Percentiles rank a stretch among this genome's conserved stretches.
Conservation (phyloP, 2,329 filamentous ascomycete species). For the Gliomastix tumulicola region DNA sequence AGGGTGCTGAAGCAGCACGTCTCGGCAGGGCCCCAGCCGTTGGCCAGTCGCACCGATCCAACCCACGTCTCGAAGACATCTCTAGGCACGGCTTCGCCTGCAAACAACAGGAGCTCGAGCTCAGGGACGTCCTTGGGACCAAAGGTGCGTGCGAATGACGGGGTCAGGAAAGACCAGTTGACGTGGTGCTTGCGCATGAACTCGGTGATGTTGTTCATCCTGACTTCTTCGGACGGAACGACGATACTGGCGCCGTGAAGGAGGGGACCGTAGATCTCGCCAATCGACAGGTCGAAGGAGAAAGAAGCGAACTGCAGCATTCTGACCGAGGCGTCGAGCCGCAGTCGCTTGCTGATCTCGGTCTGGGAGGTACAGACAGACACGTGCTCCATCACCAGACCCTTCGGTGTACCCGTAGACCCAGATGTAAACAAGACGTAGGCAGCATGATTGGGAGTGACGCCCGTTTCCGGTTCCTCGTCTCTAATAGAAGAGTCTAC, state of each 20-base stretch:
- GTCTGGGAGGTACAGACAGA: slow-evolving; percentile 18
- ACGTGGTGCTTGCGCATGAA: not conserved
- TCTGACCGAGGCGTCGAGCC: not conserved
- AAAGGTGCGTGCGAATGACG: not conserved
- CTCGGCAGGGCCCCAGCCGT: slow-evolving; percentile 8
- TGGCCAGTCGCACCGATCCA: slow-evolving; percentile 4
- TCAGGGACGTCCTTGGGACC: not conserved
- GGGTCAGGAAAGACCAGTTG: slow-evolving; percentile 2
- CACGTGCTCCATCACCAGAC: slow-evolving; percentile 8
- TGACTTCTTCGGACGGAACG: slow-evolving; percentile 12
- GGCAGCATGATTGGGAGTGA: slow-evolving; percentile 1
- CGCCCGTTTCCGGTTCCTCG: not conserved
- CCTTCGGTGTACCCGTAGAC: slow-evolving; percentile 8
- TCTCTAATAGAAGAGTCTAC: not conserved
- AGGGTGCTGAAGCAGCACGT: slow-evolving; percentile 5
- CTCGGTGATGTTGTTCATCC: slow-evolving; percentile 1
- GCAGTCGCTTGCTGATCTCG: slow-evolving; percentile 20
- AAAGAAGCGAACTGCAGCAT: slow-evolving; percentile 43
- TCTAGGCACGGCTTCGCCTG: slow-evolving; percentile 6
- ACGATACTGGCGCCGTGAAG: slow-evolving; percentile 11
- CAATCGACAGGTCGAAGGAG: slow-evolving; percentile 40
- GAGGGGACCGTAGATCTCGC: slow-evolving; percentile 12
- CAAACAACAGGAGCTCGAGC: slow-evolving; percentile 4
- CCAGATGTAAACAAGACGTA: slow-evolving; percentile 10
- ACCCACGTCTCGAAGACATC: slow-evolving; percentile 6